Evolutionary conservation across 768 basidiomycete genomes (phyloP).

Genomic region (Thelephora aurantiotincta): DNA sequence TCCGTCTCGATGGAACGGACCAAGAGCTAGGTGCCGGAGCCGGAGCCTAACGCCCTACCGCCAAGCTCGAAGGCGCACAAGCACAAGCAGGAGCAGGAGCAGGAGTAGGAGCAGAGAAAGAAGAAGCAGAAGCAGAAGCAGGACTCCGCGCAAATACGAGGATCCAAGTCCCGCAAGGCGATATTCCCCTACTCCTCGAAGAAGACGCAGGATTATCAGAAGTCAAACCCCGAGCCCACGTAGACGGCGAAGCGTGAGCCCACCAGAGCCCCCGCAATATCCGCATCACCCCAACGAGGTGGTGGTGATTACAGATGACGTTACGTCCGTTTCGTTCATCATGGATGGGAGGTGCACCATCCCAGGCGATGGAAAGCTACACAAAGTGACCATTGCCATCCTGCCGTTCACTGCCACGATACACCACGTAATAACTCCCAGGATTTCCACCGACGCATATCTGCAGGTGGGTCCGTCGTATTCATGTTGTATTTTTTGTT

Average conservation of each 20-base stretch:
- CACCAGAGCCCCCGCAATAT: constrained; percentile 27
- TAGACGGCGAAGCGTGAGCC: neutral
- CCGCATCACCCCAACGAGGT: constrained; percentile 18
- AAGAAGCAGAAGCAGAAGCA: too few relatives aligned
- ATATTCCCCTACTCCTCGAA: too few relatives aligned
- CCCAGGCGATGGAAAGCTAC: constrained; percentile 39
- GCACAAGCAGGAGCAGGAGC: too few relatives aligned
- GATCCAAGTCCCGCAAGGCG: too few relatives aligned
- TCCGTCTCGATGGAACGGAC: too few relatives aligned
- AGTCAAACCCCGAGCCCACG: neutral
- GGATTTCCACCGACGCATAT: constrained; percentile 20
- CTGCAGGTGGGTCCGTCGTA: constrained; percentile 2
- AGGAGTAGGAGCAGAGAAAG: too few relatives aligned
- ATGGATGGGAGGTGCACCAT: constrained; percentile 36
- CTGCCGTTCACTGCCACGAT: constrained; percentile 34
- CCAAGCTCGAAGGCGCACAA: too few relatives aligned
- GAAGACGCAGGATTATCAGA: too few relatives aligned
- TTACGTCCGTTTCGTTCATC: constrained; percentile 35
- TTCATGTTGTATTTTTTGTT: neutral
- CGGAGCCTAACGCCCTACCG: too few relatives aligned
- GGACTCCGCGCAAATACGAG: too few relatives aligned
- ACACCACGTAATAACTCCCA: constrained; percentile 35
- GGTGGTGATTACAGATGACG: constrained; percentile 34
- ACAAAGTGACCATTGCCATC: constrained; percentile 40
- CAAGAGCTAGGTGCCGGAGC: too few relatives aligned